These are phyloP conservation scores for Suillus discolor DNA, from an alignment of 768 basidiomycete species.

Conservation along the genomic window DNA sequence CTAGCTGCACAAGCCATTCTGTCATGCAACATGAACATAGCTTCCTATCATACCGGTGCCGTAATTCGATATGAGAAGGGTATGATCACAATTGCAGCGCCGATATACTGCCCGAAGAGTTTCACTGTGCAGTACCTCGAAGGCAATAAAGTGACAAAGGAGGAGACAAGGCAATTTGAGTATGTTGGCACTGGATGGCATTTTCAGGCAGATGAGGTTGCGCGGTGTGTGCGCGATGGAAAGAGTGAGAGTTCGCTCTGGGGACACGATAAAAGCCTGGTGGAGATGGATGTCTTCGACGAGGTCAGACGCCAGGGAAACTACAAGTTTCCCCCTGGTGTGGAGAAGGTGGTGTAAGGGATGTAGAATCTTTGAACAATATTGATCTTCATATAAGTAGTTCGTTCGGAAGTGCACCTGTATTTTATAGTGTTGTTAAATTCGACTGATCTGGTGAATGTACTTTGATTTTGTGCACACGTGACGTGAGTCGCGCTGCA, in stretches of 20 bases:
- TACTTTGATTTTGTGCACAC: neutral
- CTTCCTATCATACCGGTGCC: conserved; percentile 51
- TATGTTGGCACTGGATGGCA: conserved; percentile 77
- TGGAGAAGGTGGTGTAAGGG: conserved; percentile 45
- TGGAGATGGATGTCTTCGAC: conserved; percentile 87
- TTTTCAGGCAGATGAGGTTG: conserved; percentile 89
- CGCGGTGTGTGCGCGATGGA: conserved; percentile 71
- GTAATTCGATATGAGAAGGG: conserved; percentile 78
- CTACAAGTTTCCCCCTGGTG: conserved; percentile 62
- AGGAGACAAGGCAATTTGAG: conserved; percentile 60
- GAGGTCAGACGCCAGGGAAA: conserved; percentile 75
- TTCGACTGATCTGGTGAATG: no score
- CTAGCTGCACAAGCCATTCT: conserved; percentile 75
- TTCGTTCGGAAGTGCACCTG: neutral
- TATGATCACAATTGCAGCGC: conserved; percentile 60
- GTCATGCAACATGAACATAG: conserved; percentile 65
- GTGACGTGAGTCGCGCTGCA: neutral
- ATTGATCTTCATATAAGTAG: neutral
- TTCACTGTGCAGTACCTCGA: conserved; percentile 67
- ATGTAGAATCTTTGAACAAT: neutral
- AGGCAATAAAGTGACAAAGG: conserved; percentile 49
- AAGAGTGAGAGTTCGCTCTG: conserved; percentile 74
- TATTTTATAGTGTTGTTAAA: neutral
- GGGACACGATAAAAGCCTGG: conserved; percentile 77
- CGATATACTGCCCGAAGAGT: conserved; percentile 66